Percentiles rank a stretch among this genome's conserved stretches.
These are phyloP conservation scores for Quercus berberidifolia DNA, from an alignment of 306 rosid species.

Conservation along the genomic window DNA sequence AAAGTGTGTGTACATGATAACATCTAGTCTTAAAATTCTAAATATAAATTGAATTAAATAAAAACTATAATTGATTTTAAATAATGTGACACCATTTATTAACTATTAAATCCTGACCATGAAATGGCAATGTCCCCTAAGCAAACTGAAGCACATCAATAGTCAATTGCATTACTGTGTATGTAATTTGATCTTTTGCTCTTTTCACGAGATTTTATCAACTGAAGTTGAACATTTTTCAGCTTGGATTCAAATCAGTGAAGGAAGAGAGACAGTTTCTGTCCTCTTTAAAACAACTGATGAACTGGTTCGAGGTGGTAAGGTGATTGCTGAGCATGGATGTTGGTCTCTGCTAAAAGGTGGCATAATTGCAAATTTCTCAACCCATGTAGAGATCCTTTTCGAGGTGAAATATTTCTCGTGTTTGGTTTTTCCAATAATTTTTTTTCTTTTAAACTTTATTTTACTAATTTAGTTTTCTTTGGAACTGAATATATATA, in stretches of 20 bases:
- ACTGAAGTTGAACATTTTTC: conserved; percentile 1
- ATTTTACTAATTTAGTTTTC: background rate
- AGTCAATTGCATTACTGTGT: too few relatives aligned
- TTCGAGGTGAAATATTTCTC: conserved; percentile 46
- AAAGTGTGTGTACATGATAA: too few relatives aligned
- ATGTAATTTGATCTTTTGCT: background rate
- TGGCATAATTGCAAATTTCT: conserved; percentile 57
- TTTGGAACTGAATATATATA: background rate
- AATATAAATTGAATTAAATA: too few relatives aligned
- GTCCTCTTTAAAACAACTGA: conserved; percentile 40
- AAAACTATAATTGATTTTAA: too few relatives aligned
- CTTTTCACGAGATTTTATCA: background rate
- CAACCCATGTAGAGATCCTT: conserved; percentile 44
- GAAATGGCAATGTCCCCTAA: too few relatives aligned
- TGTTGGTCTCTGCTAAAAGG: conserved; percentile 78
- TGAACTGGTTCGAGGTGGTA: conserved; percentile 39
- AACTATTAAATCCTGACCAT: too few relatives aligned
- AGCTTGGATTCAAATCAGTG: conserved; percentile 73
- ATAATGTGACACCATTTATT: too few relatives aligned
- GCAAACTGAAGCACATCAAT: too few relatives aligned
- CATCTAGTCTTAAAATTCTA: too few relatives aligned
- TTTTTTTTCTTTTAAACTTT: background rate
- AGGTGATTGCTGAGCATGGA: conserved; percentile 48
- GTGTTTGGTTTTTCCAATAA: background rate
- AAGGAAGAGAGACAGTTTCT: conserved; percentile 53